Base-by-base conservation (phyloP, 116 monocot genomes). In the Zostera marina region DNA sequence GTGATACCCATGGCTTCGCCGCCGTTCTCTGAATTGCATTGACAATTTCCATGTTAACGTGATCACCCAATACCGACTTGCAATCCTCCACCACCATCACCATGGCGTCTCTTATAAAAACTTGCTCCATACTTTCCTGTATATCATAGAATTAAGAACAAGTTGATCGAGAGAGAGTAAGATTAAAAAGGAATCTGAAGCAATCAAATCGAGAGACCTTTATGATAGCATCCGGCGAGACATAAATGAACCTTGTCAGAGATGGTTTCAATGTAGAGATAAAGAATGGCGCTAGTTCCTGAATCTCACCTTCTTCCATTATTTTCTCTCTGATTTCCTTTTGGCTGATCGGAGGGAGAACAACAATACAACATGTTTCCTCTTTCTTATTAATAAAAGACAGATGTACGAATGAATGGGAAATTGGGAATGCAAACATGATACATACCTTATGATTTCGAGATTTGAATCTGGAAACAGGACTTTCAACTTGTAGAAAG, bases 401-500 rank as follows among this genome's bases (percentile, higher is more conserved):
- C n/a, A n/a, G n/a, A n/a, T n/a, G n/a, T n/a, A n/a, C n/a, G n/a
- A n/a, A n/a, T n/a, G n/a, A n/a, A n/a, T n/a, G n/a, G n/a, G n/a
- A n/a, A n/a, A n/a, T n/a, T n/a, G n/a, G n/a, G n/a, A n/a, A n/a
- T n/a, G n/a, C n/a, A 26, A 26, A 2, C 26, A 26, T 32, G 32
- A 32, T 44, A 14, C 74, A 74, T 68, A 87, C 87, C 79, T 74
- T 42, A 74, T 69, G 49, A 79, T 58, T 47, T 74, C 69, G 21
- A 87, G 15, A 42, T 79, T 79, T 25, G 79, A 76, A 73, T 66
- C 44, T 44, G 87, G 74, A 47, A 82, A 64, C 24, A 82, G 47
- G 22, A 79, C 87, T 70, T 87, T 87, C 66, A 87, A 62, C 72
- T 87, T 87, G 54, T 83, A 80, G 51, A 63, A 88, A 12, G 76